Evolutionary conservation across 257 asterid genomes (phyloP).

Genomic region (Primulina tabacum): DNA sequence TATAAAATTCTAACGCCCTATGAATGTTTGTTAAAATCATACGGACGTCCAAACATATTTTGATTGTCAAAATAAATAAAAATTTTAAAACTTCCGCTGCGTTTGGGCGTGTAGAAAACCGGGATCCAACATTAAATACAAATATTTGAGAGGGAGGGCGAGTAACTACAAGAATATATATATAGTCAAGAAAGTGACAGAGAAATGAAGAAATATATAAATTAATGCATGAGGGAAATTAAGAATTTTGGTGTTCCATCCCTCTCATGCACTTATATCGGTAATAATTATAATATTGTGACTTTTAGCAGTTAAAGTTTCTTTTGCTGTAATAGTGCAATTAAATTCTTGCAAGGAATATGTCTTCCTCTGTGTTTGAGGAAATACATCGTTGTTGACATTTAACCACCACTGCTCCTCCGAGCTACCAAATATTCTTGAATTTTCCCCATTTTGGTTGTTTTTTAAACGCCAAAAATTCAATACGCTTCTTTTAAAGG

Average conservation of each 20-base stretch:
- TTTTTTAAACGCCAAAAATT: constrained; percentile 10
- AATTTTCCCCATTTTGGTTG: constrained; percentile 35
- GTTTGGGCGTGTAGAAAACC: too few species aligned
- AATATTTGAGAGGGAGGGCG: neutral
- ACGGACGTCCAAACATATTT: too few species aligned
- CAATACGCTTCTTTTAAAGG: constrained; percentile 20
- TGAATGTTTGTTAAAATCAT: too few species aligned
- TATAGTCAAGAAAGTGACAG: constrained; percentile 23
- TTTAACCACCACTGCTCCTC: constrained; percentile 43
- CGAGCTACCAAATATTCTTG: constrained; percentile 44
- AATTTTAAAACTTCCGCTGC: too few species aligned
- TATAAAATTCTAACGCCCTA: too few species aligned
- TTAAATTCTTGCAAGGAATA: constrained; percentile 10
- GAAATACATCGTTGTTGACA: constrained; percentile 43
- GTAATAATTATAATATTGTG: constrained; percentile 2
- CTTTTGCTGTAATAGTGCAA: neutral
- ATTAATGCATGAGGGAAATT: constrained; percentile 6
- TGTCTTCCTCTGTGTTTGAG: constrained; percentile 25
- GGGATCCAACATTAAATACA: too few species aligned
- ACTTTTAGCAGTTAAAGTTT: constrained; percentile 13
- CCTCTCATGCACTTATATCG: constrained; percentile 17
- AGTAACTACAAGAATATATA: neutral
- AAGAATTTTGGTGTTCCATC: constrained; percentile 28
- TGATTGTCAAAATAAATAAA: too few species aligned
- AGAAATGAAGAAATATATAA: neutral